Evolutionary conservation across 768 basidiomycete species (phyloP), one percentile per base, ranked within the genome.

Genomic region (Clitopilus hobsonii): DNA sequence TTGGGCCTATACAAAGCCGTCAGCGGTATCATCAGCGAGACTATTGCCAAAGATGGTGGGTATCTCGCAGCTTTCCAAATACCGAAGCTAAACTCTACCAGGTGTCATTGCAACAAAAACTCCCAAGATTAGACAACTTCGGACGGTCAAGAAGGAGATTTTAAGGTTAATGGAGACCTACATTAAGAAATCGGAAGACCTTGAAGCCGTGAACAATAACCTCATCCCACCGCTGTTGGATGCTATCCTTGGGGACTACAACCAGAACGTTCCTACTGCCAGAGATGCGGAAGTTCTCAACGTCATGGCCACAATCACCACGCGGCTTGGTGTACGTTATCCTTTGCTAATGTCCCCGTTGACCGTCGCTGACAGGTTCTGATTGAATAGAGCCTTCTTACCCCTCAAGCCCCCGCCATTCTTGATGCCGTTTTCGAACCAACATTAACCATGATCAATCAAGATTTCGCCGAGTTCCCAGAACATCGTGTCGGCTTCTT

Each of bases 111-210:
- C 94, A 4, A 98, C 96, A 14, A 95, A 95, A 73, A 98, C 95
- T 2, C 95, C 96, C 7, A 97, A 97, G 78, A 85, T 98, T 61
- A 85, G 97, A 56, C 87, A 92, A 58, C 74, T 98, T 52, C 81
- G 97, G 57, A 98, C 96, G 2, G 95, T 99, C 62, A 98, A 98
- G 77, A 98, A 98, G 74, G 97, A 99, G 69, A 93, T 98, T 47
- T 71, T 99, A 60, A 95, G 94, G 75, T 73, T 98, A 52, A 95
- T 98, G 83, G 97, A 99, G 70, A 97, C 92, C 0, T 98, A 98
- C 69, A 88, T 98, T 70, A 91, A 87, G 73, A 95, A 94, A 72
- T 94, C 97, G 10, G 97, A 98, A 69, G 96, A 99, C 65, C 79
- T 97, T 28, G 96, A 98, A 51, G 83, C 89, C 11, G 92, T 98